These are phyloP conservation scores for Mycena haematopus DNA, from an alignment of 768 basidiomycete genomes.

Conservation along the genomic window DNA sequence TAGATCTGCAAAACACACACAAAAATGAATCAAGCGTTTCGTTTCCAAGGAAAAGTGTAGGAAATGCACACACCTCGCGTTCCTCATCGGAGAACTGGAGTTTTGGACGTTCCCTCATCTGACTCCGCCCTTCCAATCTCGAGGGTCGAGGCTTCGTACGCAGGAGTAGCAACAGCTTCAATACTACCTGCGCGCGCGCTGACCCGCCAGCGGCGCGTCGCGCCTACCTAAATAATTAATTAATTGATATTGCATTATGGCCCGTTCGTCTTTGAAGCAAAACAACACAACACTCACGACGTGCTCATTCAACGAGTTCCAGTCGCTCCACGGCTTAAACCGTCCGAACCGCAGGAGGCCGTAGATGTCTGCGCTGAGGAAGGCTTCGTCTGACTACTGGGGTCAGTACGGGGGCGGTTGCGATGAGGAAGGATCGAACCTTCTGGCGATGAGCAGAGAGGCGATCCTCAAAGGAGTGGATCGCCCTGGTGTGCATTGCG, in stretches of 20 bases:
- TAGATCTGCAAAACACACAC: constrained; percentile 53
- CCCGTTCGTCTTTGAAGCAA: background rate
- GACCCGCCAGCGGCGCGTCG: constrained; percentile 70
- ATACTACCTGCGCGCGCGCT: constrained; percentile 67
- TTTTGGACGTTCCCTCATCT: constrained; percentile 64
- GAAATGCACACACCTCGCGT: constrained; percentile 82
- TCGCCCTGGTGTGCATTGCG: constrained; percentile 98
- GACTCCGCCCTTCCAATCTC: no score
- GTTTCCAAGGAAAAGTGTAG: no score
- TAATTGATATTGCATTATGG: background rate
- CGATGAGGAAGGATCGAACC: constrained; percentile 49
- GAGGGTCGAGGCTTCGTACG: constrained; percentile 70
- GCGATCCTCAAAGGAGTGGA: constrained; percentile 97
- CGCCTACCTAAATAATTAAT: constrained; percentile 45
- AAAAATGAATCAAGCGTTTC: no score
- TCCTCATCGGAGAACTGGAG: constrained; percentile 76
- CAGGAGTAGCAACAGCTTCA: constrained; percentile 71
- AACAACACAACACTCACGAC: constrained; percentile 46
- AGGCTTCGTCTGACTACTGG: constrained; percentile 92
- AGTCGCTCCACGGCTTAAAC: constrained; percentile 76
- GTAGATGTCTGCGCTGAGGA: constrained; percentile 75
- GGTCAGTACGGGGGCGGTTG: constrained; percentile 16
- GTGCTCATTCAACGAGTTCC: constrained; percentile 66
- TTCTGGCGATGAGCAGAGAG: constrained; percentile 98
- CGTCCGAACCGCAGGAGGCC: constrained; percentile 72